These are phyloP conservation scores for Diaporthe sp. DNA, from an alignment of 2,329 filamentous ascomycete species.

Conservation along the genomic window DNA sequence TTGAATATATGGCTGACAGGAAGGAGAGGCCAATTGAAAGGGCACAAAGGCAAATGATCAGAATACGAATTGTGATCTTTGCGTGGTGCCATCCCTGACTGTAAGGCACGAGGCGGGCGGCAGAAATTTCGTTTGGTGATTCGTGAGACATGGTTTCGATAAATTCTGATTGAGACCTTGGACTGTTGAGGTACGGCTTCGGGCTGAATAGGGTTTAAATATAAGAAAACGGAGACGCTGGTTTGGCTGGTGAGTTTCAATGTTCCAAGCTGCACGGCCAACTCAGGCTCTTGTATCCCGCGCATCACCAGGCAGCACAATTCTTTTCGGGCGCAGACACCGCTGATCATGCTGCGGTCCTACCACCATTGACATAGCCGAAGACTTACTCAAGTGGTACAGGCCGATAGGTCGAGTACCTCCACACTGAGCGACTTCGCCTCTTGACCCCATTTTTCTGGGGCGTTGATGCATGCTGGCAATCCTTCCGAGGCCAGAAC, in stretches of 20 bases:
- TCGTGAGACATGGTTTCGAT: neutral
- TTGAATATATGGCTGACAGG: neutral
- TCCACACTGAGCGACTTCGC: neutral
- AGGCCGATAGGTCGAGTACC: neutral
- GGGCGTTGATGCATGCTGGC: neutral
- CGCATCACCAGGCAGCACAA: slow-evolving; percentile 4
- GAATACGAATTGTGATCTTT: neutral
- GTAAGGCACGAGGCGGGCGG: neutral
- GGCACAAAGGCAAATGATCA: neutral
- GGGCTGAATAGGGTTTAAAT: neutral
- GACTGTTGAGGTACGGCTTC: neutral
- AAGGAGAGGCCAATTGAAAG: neutral
- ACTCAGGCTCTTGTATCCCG: neutral
- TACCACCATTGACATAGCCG: neutral
- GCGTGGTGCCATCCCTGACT: neutral
- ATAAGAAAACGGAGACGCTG: neutral
- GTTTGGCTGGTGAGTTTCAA: neutral
- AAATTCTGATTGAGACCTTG: no score
- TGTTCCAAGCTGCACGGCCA: neutral
- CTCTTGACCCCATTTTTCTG: neutral
- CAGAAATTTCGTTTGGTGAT: neutral
- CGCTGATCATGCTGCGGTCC: slow-evolving; percentile 2
- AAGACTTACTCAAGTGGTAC: neutral
- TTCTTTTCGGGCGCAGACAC: neutral
- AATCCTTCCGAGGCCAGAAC: neutral